Evolutionary conservation across 2,329 filamentous ascomycete genomes (phyloP).

Genomic region (Pyricularia pennisetigena): DNA sequence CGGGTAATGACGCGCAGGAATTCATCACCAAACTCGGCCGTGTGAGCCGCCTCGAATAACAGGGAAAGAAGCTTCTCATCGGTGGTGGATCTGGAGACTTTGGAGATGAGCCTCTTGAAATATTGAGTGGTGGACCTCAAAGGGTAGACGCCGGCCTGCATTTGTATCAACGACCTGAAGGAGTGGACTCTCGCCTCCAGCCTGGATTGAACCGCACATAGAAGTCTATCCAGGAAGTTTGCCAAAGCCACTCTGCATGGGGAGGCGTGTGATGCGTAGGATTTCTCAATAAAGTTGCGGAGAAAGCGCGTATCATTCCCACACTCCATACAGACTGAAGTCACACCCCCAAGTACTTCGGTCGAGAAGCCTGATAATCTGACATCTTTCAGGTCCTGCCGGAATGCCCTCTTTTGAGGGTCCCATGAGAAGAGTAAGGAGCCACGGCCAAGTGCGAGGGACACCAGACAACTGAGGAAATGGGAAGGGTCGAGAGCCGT

Average conservation of each 20-base stretch:
- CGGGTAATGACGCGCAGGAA: constrained; percentile 55
- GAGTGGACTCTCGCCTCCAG: constrained; percentile 31
- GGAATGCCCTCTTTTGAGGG: constrained; percentile 39
- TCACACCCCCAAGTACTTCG: constrained; percentile 34
- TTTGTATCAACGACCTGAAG: constrained; percentile 39
- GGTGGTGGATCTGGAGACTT: constrained; percentile 29
- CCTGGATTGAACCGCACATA: constrained; percentile 38
- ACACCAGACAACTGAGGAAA: constrained; percentile 49
- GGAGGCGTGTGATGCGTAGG: constrained; percentile 32
- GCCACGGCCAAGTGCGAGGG: constrained; percentile 59
- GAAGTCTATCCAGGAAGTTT: constrained; percentile 35
- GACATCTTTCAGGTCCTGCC: constrained; percentile 31
- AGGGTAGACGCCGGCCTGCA: constrained; percentile 39
- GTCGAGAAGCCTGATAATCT: constrained; percentile 48
- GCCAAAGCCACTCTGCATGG: constrained; percentile 42
- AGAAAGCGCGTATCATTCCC: constrained; percentile 37
- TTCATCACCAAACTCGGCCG: constrained; percentile 52
- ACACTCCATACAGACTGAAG: constrained; percentile 35
- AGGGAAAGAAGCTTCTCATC: constrained; percentile 54
- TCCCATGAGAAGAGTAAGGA: constrained; percentile 63
- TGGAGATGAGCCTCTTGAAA: constrained; percentile 39
- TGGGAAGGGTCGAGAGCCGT: constrained; percentile 34
- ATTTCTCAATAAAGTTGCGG: constrained; percentile 32
- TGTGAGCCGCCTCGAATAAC: constrained; percentile 51
- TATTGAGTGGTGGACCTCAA: constrained; percentile 38